Evolutionary conservation across 306 rosid genomes (phyloP), one percentile per base, ranked within the genome.

Genomic region (Cicer cuneatum): DNA sequence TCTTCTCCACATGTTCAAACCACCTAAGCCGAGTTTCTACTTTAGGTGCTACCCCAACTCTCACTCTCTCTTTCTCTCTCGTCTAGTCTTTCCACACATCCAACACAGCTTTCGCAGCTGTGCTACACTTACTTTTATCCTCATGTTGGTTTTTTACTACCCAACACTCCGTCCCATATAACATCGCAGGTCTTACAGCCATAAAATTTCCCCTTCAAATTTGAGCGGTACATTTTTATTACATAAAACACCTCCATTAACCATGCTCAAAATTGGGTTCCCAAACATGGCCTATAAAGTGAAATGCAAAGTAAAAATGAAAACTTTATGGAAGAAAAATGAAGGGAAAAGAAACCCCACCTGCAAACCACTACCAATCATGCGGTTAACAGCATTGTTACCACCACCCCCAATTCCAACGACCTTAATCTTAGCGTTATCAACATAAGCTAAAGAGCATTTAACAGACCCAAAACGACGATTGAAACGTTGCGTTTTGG

Each of bases 361-460:
- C 73, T 88, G 90, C 56, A 94, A 87, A 76, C 98, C 99, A 78
- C 96, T 87, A 51, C 93, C 95, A 82, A 94, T 94, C 99, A 94
- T 94, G 83, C 99, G 99, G 76, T 94, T 94, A 46, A 94, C 96
- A 40, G 99, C 99, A 85, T 94, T 94, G 89, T 92, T 94, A 66
- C 99, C 99, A 8, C 99, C 99, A 1, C 99, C 99, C 15, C 99
- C 99, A 67, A 94, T 90, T 7, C 99, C 99, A 13, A 94, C 89
- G 6, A 94, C 99, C 88, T 94, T 94, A 81, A 94, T 94, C 81
- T 80, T 94, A 57, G 99, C 99, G 7, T 92, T 82, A 66, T 94
- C 97, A 41, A 85, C 64, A 19, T 84, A 74, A 0, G 90, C 74
- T 64, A 86, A 90, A 12, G 95, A 94, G 78, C 96, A 94, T 75